Percentiles rank a stretch among this genome's conserved stretches.
Conservation (phyloP, 257 asterid genomes). For the Perilla frutescens region DNA sequence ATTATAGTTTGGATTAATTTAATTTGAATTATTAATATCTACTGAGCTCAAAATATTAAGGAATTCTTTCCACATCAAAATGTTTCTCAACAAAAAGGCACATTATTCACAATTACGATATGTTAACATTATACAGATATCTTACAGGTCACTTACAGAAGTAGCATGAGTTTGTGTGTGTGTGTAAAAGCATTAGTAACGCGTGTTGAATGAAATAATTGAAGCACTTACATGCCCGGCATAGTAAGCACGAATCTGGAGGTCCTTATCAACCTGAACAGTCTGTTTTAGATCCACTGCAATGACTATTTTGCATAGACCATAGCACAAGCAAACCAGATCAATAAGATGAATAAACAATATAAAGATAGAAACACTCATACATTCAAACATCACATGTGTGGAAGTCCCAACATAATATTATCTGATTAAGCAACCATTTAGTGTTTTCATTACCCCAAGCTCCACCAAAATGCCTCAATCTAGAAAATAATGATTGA, state of each 20-base stretch:
- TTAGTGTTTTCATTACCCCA: neutral
- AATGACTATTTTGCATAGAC: constrained; percentile 55
- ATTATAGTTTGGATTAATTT: neutral
- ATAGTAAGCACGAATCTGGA: constrained; percentile 92
- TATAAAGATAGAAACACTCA: neutral
- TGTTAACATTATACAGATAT: neutral
- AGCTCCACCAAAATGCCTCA: constrained; percentile 21
- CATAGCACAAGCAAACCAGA: constrained; percentile 4
- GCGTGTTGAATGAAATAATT: constrained; percentile 16
- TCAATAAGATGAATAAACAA: constrained; percentile 23
- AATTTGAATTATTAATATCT: neutral
- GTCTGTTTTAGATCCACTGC: constrained; percentile 95
- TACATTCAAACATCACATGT: constrained; percentile 24
- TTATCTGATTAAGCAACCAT: neutral
- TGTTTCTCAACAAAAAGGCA: neutral
- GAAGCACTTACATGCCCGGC: constrained; percentile 86
- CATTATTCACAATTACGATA: neutral
- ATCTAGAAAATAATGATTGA: neutral
- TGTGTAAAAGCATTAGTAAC: neutral
- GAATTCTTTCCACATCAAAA: neutral
- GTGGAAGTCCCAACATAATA: constrained; percentile 3
- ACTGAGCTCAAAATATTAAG: constrained; percentile 4
- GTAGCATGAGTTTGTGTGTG: neutral
- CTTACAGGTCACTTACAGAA: neutral
- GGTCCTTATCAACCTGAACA: constrained; percentile 76